A percentile compares a stretch with the other conserved stretches of the same genome.
Evolutionary conservation across 495 filamentous ascomycete species (phyloP).

Genomic region (Bacidia gigantensis): DNA sequence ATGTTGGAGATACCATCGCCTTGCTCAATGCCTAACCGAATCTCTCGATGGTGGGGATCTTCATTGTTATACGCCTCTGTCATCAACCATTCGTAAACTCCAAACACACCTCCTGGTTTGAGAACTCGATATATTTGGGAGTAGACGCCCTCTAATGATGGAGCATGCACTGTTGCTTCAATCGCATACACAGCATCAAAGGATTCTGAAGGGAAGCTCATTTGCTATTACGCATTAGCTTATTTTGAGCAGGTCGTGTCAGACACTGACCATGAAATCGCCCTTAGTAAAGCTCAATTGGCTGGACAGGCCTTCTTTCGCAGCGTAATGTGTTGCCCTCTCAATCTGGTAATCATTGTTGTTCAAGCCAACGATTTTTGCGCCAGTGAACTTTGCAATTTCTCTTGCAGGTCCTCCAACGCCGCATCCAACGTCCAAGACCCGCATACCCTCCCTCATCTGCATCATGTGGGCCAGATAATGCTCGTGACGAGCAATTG

Average conservation of each 20-base stretch:
- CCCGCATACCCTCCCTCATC: conserved; percentile 72
- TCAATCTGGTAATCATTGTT: conserved; percentile 99
- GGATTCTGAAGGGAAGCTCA: conserved; percentile 80
- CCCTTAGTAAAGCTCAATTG: conserved; percentile 88
- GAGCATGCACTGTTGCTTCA: conserved; percentile 92
- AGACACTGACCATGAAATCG: conserved; percentile 72
- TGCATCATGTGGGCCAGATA: conserved; percentile 88
- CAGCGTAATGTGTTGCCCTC: conserved; percentile 74
- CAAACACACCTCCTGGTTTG: conserved; percentile 92
- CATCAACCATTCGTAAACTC: conserved; percentile 99
- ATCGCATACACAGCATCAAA: conserved; percentile 98
- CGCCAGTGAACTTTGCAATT: conserved; percentile 88
- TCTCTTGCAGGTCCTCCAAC: conserved; percentile 95
- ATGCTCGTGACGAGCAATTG: conserved; percentile 95
- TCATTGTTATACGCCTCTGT: conserved; percentile 87
- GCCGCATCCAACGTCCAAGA: conserved; percentile 94
- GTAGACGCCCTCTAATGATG: conserved; percentile 89
- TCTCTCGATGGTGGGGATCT: conserved; percentile 74
- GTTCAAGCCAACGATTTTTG: conserved; percentile 84
- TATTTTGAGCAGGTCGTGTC: background rate
- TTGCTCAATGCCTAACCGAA: conserved; percentile 90
- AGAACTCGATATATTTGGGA: conserved; percentile 86
- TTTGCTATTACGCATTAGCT: conserved; percentile 50
- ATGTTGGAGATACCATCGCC: conserved; percentile 98
- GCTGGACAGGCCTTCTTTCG: conserved; percentile 63